Base-by-base conservation (phyloP, 108 stramenopile species). In the Seminavis robusta region DNA sequence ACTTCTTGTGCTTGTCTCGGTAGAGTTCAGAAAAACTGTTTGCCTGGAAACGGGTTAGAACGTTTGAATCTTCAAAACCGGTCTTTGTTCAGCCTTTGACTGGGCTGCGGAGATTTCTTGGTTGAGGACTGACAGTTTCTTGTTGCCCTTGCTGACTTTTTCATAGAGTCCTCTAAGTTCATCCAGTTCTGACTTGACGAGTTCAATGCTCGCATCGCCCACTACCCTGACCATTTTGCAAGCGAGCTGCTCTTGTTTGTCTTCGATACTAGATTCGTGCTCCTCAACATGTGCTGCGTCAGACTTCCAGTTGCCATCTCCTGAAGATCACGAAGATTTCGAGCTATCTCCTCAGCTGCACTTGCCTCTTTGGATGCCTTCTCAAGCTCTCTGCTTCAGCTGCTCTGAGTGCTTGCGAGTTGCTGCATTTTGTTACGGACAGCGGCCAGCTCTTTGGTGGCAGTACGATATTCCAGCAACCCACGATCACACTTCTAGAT, bases 81-180 rank as follows among this genome's bases (percentile, higher is more conserved):
- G 41, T n/a, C n/a, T n/a, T n/a, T n/a, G n/a, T n/a, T n/a, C n/a
- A 9, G 6, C 21, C 21, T 55, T 1, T 1, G 43, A 26, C n/a
- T 29, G 25, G 20, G 30, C 15, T 1, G 19, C 29, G 23, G 45
- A 2, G n/a, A 76, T 56, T 2, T 49, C 52, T 33, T 76, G 69
- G 52, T 88, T 88, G 23, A 92, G 13, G 1, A 41, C 16, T 13
- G 71, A 65, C 52, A 71, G 56, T 48, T 93, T 84, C 42, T 77
- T 80, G 58, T 93, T 89, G n/a, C 85, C 50, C 33, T 53, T 65
- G 37, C 62, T 77, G 40, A 84, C 84, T 42, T 73, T 59, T 0
- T 52, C 47, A 32, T 73, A 76, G 17, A 79, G 61, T 15, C 66
- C 63, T 0, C 38, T 55, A 6, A 46, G 37, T 0, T 81, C 74